Base-by-base conservation (phyloP, 345 rosid genomes). In the Syzygium oleosum region DNA sequence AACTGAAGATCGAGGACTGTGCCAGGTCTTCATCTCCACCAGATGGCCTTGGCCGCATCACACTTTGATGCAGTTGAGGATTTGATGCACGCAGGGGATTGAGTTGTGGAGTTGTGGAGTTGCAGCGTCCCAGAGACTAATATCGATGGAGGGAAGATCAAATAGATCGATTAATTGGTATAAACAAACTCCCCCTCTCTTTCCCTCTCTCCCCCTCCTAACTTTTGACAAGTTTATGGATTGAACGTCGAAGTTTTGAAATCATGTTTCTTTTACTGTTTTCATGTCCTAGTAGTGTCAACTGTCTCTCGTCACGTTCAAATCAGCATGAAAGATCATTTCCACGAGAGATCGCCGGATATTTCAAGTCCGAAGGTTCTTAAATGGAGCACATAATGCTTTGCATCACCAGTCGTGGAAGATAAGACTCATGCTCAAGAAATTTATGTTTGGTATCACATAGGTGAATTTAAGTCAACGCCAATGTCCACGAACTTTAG, bases 121-220 rank as follows among this genome's bases (percentile, higher is more conserved):
- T 61, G 53, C 53, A 38, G 63, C 80, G 12, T 90, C 52, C 88
- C 84, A 21, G 51, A 86, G 21, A 55, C 88, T 38, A 6, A 52
- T n/a, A 86, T 90, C 27, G 90, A 90, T 78, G 89, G 87, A 21
- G 59, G 68, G 87, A 87, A 84, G 49, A 51, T 90, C 25, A 84
- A 87, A 73, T 84, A 59, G 43, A 87, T 56, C 12, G 17, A 68
- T 65, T 13, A 68, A 55, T 56, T 23, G 54, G 29, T 73, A 34
- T 16, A 27, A 85, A 8, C 4, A 54, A 16, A 21, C 63, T 17
- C 25, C 14, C 63, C 15, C 43, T 25, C 12, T 38, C 63, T 4
- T 0, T 38, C 22, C 21, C 19, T 6, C 55, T 53, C 55, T 53
- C 2, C 19, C 55, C 55, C 21, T 16, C 55, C 61, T 56, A 9